Conservation (phyloP, 805 yeast genomes). For the Starmerella bombi region DNA sequence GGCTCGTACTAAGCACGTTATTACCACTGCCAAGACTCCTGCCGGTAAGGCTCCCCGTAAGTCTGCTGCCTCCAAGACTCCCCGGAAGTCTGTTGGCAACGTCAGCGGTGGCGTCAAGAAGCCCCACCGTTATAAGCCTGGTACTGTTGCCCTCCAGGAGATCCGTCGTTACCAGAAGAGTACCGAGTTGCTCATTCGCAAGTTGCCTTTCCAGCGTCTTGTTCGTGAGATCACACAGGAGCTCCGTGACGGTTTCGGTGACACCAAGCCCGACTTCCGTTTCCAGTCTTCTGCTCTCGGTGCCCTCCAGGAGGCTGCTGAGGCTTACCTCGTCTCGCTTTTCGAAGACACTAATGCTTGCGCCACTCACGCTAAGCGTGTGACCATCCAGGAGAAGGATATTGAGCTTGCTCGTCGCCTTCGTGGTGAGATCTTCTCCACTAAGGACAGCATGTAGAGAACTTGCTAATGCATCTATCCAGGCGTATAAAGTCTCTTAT, state of each 20-base stretch:
- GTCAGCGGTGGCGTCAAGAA: constrained; percentile 74
- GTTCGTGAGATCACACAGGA: constrained; percentile 84
- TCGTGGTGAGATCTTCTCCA: constrained; percentile 50
- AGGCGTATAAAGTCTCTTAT: neutral
- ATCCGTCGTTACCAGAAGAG: constrained; percentile 86
- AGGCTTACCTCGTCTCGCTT: constrained; percentile 74
- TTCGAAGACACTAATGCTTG: constrained; percentile 85
- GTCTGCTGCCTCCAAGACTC: constrained; percentile 82
- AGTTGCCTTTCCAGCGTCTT: constrained; percentile 81
- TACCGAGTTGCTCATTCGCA: constrained; percentile 74
- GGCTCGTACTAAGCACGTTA: constrained; percentile 47
- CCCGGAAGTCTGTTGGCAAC: constrained; percentile 74
- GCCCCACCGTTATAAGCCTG: constrained; percentile 91
- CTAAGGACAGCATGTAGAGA: constrained; percentile 18
- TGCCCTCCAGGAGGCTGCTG: constrained; percentile 82
- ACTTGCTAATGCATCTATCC: neutral
- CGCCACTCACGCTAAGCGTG: constrained; percentile 90
- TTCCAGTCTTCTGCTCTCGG: constrained; percentile 84
- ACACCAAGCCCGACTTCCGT: constrained; percentile 37
- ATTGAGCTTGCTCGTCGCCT: constrained; percentile 84
- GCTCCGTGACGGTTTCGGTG: constrained; percentile 52
- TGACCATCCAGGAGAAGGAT: constrained; percentile 83
- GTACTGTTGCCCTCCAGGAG: constrained; percentile 87
- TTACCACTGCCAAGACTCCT: constrained; percentile 66
- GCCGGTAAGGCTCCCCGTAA: constrained; percentile 92